Evolutionary conservation across 768 basidiomycete species (phyloP), one percentile per base, ranked within the genome.

Genomic region (Phylloporus rhodoxanthus): DNA sequence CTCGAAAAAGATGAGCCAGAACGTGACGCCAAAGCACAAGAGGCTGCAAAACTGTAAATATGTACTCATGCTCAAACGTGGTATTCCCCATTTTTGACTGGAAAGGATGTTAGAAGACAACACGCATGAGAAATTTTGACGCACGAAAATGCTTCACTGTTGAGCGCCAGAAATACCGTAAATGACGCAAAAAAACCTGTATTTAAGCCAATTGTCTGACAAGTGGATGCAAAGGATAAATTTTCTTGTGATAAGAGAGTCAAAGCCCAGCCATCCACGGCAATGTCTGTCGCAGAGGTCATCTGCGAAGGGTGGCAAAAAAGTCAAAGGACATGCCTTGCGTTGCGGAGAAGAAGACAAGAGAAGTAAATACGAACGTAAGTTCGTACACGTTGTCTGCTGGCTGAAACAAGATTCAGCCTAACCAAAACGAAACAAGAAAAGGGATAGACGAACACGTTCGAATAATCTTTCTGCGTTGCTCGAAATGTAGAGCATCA

Each of bases 161-260:
- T 99, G 64, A 99, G 82, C 0, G 96, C 96, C 36, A 99, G 78
- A 64, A 98, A 98, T 6, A 98, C 92, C 8, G 96, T 99, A 64
- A 96, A 98, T 2, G 91, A 93, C 26, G 93, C 79, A 62, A 98
- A 94, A 68, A 85, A 97, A 5, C 96, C 96, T 1, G 90, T 88
- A 59, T 95, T 97, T 21, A 99, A 75, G 11, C 96, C 96, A 52
- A 98, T 91, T 1, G 96, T 98, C 68, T 99, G 96, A 50, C 95
- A 97, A 7, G 94, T 98, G 15, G 93, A 96, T 3, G 96, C 96
- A 62, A 94, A 99, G 15, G 94, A 91, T 32, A 98, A 70, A 62
- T 93, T 94, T 56, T 92, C 92, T 53, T 90, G 84, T 2, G 95
- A 98, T 41, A 99, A 81, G 29, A 84, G 76, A 4, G 88, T 91